Evolutionary conservation across 805 yeast species (phyloP).

Genomic region (Candida maris): DNA sequence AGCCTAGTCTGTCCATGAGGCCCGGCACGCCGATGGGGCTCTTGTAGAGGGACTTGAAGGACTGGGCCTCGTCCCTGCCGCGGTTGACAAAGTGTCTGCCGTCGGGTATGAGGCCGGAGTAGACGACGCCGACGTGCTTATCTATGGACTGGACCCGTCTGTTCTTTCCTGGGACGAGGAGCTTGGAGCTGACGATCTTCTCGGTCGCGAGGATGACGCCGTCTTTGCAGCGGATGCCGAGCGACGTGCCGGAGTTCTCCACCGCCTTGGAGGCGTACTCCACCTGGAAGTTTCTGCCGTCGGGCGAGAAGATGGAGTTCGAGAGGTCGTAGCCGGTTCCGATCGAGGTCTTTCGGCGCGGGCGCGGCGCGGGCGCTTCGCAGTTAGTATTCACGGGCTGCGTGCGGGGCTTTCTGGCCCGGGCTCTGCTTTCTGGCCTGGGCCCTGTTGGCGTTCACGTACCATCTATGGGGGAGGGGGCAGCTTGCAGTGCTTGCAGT

Average conservation of each 20-base stretch:
- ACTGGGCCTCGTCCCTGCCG: slow-evolving; percentile 86
- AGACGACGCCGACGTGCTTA: slow-evolving; percentile 89
- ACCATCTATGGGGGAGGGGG: no score
- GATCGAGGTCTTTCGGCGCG: slow-evolving; percentile 79
- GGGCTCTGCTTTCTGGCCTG: no score
- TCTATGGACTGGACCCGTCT: slow-evolving; percentile 90
- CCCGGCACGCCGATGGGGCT: slow-evolving; percentile 75
- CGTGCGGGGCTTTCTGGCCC: no score
- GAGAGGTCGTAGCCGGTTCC: slow-evolving; percentile 99
- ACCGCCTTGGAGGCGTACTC: slow-evolving; percentile 98
- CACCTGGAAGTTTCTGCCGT: slow-evolving; percentile 94
- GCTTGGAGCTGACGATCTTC: slow-evolving; percentile 79
- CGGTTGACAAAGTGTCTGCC: slow-evolving; percentile 90
- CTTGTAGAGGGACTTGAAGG: slow-evolving; percentile 74
- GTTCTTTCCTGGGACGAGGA: slow-evolving; percentile 85
- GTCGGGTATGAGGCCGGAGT: slow-evolving; percentile 94
- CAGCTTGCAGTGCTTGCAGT: no score
- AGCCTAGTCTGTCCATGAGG: slow-evolving; percentile 81
- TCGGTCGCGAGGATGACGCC: slow-evolving; percentile 98
- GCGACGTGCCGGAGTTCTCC: slow-evolving; percentile 93
- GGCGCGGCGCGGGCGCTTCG: no score
- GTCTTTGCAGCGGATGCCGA: slow-evolving; percentile 88
- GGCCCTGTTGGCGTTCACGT: no score
- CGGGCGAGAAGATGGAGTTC: slow-evolving; percentile 91
- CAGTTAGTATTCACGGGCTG: no score